Conservation (phyloP, 495 filamentous ascomycete genomes). For the Xylaria sp. region DNA sequence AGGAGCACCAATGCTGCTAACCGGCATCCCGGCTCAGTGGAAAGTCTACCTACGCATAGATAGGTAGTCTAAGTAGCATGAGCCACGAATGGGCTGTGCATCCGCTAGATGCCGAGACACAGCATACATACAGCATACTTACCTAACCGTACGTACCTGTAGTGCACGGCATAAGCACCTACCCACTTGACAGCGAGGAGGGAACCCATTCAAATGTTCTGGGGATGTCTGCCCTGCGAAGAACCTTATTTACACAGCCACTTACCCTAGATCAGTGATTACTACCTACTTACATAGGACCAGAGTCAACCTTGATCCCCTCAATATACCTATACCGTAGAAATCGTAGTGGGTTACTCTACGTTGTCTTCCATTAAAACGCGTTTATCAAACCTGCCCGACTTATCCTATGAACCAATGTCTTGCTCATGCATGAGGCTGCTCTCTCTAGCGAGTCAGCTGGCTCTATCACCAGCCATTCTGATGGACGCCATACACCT, state of each 20-base stretch:
- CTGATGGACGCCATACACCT: not conserved
- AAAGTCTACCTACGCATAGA: not conserved
- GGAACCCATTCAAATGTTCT: not conserved
- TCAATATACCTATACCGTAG: not conserved
- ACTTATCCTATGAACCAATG: not conserved
- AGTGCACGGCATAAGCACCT: not conserved
- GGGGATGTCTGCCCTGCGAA: constrained; percentile 11
- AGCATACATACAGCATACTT: not conserved
- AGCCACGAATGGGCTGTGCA: constrained; percentile 11
- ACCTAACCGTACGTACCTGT: not conserved
- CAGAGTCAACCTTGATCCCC: not conserved
- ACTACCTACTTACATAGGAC: too few relatives aligned
- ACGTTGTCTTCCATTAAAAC: not conserved
- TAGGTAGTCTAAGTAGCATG: not conserved
- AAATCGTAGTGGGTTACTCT: not conserved
- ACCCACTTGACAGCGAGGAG: too few relatives aligned
- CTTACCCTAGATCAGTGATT: too few relatives aligned
- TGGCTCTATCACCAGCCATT: not conserved
- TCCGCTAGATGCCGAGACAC: not conserved
- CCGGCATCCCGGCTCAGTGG: not conserved
- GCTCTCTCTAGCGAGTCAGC: not conserved
- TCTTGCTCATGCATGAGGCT: not conserved
- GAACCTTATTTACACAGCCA: constrained; percentile 12
- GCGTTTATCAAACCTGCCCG: too few relatives aligned
- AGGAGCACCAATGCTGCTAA: not conserved